These are phyloP conservation scores for Hortaea sp. DNA, from an alignment of 2,329 filamentous ascomycete species.

Conservation along the genomic window DNA sequence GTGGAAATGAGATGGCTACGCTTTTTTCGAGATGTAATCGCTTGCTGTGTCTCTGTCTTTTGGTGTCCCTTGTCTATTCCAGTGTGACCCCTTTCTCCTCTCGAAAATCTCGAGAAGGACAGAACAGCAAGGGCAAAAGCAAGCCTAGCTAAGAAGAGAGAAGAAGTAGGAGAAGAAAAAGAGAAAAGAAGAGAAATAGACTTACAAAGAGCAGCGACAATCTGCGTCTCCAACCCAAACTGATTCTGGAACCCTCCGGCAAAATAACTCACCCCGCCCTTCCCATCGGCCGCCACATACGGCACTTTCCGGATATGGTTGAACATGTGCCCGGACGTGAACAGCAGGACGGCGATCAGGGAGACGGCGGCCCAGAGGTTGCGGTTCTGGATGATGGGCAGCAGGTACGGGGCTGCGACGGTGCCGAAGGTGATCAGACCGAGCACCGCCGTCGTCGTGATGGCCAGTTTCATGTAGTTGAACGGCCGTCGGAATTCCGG, in stretches of 20 bases:
- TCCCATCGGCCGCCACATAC: conserved; percentile 77
- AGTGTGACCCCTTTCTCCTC: no score
- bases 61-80: no score
- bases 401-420: conserved; percentile 65
- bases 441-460: conserved; percentile 57
- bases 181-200: conserved; percentile 15
- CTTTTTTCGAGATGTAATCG: no score
- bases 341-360: conserved; percentile 79
- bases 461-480: conserved; percentile 71
- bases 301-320: conserved; percentile 96
- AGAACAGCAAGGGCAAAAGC: no score
- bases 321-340: conserved; percentile 98
- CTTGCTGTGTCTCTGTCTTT: no score
- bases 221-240: conserved; percentile 88
- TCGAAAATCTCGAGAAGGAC: no score
- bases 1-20: no score
- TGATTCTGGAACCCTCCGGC: conserved; percentile 88
- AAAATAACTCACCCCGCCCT: conserved; percentile 82
- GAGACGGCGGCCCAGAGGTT: conserved; percentile 90
- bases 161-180: neutral
- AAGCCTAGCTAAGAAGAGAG: conserved; percentile 1
- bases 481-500: conserved; percentile 73
- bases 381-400: conserved; percentile 76
- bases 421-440: conserved; percentile 58
- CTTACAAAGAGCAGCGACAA: conserved; percentile 88